A percentile compares a stretch with the other conserved stretches of the same genome.
phyloP scores from a whole-genome alignment of 257 asterid species.

The Coffea eugenioides region DNA sequence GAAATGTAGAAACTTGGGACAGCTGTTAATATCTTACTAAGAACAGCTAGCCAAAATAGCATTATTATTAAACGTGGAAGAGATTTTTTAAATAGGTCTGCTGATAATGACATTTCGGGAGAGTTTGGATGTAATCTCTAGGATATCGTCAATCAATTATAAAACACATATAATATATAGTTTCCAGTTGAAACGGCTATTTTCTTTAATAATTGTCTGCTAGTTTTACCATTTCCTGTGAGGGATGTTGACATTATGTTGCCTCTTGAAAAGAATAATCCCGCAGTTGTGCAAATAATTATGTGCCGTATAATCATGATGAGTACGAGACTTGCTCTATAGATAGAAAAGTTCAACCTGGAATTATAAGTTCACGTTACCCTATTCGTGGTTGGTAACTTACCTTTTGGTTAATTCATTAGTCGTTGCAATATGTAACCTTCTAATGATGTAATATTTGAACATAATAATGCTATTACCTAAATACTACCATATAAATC shows the following conservation, averaged over 20 bases:
- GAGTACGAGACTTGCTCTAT: background rate
- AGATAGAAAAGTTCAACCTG: background rate
- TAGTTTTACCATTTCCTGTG: conserved; percentile 7
- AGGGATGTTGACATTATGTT: conserved; percentile 19
- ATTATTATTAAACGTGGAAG: background rate
- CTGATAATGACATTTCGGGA: background rate
- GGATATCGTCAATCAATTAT: background rate
- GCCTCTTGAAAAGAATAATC: background rate
- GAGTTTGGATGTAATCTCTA: background rate
- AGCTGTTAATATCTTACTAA: background rate
- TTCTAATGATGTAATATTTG: too few relatives aligned
- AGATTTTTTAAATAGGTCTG: background rate
- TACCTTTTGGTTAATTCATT: too few relatives aligned
- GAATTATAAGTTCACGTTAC: background rate
- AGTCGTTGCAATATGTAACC: too few relatives aligned
- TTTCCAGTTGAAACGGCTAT: background rate
- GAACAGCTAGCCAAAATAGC: background rate
- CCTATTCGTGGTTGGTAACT: too few relatives aligned
- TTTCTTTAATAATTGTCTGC: background rate
- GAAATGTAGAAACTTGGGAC: background rate
- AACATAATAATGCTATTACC: too few relatives aligned
- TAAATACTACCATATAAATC: too few relatives aligned
- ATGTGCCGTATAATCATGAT: background rate
- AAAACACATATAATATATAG: too few relatives aligned
- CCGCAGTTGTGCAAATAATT: background rate